Evolutionary conservation across 257 asterid species (phyloP).

Genomic region (Gentiana dahurica): DNA sequence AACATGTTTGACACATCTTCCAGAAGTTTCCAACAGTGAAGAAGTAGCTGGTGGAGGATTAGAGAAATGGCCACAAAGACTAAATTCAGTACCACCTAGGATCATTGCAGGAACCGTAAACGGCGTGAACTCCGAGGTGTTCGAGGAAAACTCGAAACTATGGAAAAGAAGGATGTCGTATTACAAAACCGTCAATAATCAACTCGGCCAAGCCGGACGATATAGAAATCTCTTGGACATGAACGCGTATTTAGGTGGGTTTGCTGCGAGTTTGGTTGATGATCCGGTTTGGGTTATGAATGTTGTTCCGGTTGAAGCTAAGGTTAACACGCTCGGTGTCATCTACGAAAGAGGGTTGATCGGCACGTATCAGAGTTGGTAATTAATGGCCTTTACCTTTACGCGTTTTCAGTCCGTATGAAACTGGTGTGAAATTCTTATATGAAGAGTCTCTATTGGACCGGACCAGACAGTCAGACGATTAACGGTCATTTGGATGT

Average conservation of each 20-base stretch:
- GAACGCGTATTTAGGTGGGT: conserved; percentile 84
- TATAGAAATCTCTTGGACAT: conserved; percentile 73
- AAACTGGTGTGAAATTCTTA: too few species aligned
- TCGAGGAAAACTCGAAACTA: conserved; percentile 36
- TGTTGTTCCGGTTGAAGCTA: conserved; percentile 58
- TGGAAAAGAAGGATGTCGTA: conserved; percentile 66
- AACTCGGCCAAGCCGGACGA: conserved; percentile 47
- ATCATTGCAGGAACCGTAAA: conserved; percentile 39
- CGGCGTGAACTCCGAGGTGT: conserved; percentile 31
- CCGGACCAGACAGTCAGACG: too few species aligned
- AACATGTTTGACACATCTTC: conserved; percentile 69
- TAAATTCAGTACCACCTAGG: conserved; percentile 58
- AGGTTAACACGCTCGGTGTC: conserved; percentile 54
- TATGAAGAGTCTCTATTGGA: too few species aligned
- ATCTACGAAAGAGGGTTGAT: conserved; percentile 78
- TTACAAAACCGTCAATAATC: conserved; percentile 55
- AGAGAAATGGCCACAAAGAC: conserved; percentile 64
- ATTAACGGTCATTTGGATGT: too few species aligned
- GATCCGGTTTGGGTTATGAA: conserved; percentile 91
- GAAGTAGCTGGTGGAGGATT: conserved; percentile 63
- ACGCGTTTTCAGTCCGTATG: background rate
- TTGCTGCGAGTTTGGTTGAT: conserved; percentile 48
- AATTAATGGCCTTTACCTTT: background rate
- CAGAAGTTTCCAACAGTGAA: conserved; percentile 35
- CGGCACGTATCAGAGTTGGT: conserved; percentile 88